phyloP scores from a whole-genome alignment of 2,329 filamentous ascomycete species.

The Oidium heveae region DNA sequence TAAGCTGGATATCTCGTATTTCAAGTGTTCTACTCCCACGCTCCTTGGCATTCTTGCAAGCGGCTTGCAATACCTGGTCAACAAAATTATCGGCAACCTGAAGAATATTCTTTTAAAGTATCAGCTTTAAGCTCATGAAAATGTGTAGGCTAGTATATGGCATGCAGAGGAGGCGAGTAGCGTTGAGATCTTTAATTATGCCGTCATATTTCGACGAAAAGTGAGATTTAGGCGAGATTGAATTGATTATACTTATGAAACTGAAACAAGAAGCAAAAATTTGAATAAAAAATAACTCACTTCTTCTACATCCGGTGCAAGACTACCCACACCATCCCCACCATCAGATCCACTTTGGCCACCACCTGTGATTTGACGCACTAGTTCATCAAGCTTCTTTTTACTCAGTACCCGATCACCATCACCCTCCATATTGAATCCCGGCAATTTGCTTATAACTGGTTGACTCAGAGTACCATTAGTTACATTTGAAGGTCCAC shows the following conservation, averaged over 20 bases:
- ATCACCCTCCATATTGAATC: slow-evolving; percentile 72
- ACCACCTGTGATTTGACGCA: slow-evolving; percentile 75
- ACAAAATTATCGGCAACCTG: slow-evolving; percentile 85
- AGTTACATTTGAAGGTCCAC: slow-evolving; percentile 46
- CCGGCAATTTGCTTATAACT: slow-evolving; percentile 54
- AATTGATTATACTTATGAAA: not conserved
- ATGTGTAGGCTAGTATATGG: too few species aligned
- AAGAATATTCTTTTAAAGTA: slow-evolving; percentile 42
- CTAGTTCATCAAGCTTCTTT: slow-evolving; percentile 88
- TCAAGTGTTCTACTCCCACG: slow-evolving; percentile 77
- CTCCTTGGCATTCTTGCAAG: slow-evolving; percentile 81
- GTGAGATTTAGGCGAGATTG: not conserved
- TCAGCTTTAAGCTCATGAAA: too few species aligned
- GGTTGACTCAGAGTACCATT: slow-evolving; percentile 75
- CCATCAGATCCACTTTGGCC: slow-evolving; percentile 38
- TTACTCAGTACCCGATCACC: slow-evolving; percentile 88
- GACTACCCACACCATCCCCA: slow-evolving; percentile 39
- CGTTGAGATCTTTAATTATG: too few species aligned
- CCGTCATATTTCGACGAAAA: too few species aligned
- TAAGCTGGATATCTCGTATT: slow-evolving; percentile 61
- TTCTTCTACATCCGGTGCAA: slow-evolving; percentile 90
- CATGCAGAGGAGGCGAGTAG: too few species aligned
- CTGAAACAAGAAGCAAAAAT: not conserved
- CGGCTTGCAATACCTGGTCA: slow-evolving; percentile 64
- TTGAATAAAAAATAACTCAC: slow-evolving; percentile 22